phyloP scores from a whole-genome alignment of 2,329 filamentous ascomycete genomes.

The Fusarium avenaceum region DNA sequence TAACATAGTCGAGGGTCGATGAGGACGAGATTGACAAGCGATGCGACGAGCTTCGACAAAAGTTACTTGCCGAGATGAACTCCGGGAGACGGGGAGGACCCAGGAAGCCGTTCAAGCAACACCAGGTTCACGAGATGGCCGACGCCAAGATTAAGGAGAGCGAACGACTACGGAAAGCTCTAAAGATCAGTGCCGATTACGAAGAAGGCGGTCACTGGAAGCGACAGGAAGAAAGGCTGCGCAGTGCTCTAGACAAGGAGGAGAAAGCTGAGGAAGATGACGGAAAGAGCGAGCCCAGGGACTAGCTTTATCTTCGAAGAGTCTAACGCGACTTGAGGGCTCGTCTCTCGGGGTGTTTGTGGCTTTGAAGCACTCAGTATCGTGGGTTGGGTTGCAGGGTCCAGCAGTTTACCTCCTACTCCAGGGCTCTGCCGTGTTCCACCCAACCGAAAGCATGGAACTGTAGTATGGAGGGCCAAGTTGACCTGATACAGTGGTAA shows the following conservation, averaged over 20 bases:
- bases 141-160: slow-evolving; percentile 97
- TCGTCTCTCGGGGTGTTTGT: background rate
- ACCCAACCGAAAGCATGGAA: no score
- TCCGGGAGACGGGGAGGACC: slow-evolving; percentile 52
- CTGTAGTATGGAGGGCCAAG: background rate
- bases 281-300: slow-evolving; percentile 49
- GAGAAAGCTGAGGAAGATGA: slow-evolving; percentile 54
- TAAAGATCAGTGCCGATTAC: slow-evolving; percentile 89
- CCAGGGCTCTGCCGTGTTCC: background rate
- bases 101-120: slow-evolving; percentile 79
- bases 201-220: slow-evolving; percentile 90
- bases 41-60: slow-evolving; percentile 59
- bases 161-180: slow-evolving; percentile 84
- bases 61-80: slow-evolving; percentile 57
- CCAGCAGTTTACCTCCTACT: background rate
- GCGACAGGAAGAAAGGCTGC: slow-evolving; percentile 79
- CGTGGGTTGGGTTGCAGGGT: background rate
- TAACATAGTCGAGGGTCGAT: slow-evolving; percentile 68
- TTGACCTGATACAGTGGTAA: background rate
- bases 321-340: background rate
- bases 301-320: slow-evolving; percentile 1
- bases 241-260: slow-evolving; percentile 60
- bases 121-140: slow-evolving; percentile 96
- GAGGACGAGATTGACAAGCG: slow-evolving; percentile 90
- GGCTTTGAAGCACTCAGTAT: no score